Conservation (phyloP, 1,139 yeast species). For the Scheffersomyces lignicola region DNA sequence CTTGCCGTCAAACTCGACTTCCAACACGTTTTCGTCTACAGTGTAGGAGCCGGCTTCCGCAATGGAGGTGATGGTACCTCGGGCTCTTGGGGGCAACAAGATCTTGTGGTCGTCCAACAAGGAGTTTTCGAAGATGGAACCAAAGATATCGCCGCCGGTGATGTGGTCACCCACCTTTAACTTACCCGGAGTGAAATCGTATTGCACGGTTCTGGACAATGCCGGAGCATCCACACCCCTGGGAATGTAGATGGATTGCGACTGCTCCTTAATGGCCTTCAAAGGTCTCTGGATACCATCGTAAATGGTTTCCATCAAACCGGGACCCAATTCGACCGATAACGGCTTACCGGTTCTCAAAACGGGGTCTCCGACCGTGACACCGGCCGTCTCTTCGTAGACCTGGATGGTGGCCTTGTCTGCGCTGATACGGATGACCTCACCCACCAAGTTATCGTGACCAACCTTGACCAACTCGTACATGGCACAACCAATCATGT, state of each 20-base stretch:
- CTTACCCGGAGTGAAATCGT: conserved; percentile 80
- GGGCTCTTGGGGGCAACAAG: conserved; percentile 94
- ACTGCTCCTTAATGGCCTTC: conserved; percentile 80
- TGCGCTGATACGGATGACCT: conserved; percentile 92
- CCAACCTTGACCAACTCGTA: conserved; percentile 97
- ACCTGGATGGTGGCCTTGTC: conserved; percentile 98
- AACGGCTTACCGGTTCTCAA: conserved; percentile 96
- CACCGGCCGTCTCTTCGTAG: conserved; percentile 99
- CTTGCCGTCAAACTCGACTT: conserved; percentile 92
- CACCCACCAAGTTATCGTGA: conserved; percentile 95
- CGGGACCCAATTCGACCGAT: conserved; percentile 98
- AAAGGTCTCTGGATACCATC: conserved; percentile 99
- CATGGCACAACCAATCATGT: conserved; percentile 99
- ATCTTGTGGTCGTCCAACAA: conserved; percentile 90
- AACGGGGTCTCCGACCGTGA: conserved; percentile 98
- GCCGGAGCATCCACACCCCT: conserved; percentile 98
- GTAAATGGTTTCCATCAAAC: conserved; percentile 96
- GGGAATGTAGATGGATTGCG: conserved; percentile 94
- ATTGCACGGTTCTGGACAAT: conserved; percentile 73
- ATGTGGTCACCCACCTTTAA: conserved; percentile 95
- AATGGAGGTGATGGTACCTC: conserved; percentile 91
- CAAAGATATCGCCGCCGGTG: conserved; percentile 97
- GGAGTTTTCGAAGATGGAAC: conserved; percentile 91
- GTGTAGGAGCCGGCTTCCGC: conserved; percentile 90
- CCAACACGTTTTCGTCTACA: conserved; percentile 84